phyloP scores from a whole-genome alignment of 805 yeast genomes.

The Sugiyamaella chiloensis region DNA sequence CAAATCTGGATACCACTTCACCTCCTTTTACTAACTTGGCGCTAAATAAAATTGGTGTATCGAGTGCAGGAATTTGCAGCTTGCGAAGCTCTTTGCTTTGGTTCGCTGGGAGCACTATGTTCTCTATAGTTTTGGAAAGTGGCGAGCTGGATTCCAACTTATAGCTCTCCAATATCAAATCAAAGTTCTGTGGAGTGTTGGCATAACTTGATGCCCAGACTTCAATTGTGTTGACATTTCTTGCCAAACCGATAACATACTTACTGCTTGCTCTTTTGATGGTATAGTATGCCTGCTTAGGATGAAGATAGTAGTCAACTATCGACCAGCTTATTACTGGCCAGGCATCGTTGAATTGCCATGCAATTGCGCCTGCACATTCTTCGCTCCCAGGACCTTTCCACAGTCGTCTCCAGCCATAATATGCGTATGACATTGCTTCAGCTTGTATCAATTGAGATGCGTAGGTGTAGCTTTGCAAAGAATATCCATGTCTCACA shows the following conservation, averaged over 20 bases:
- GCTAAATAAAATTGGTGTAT: neutral
- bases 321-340: slow-evolving; percentile 49
- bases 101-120: neutral
- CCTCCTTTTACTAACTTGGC: slow-evolving; percentile 18
- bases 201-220: slow-evolving; percentile 1
- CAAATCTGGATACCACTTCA: slow-evolving; percentile 31
- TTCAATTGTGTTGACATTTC: slow-evolving; percentile 34
- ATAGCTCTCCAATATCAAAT: neutral
- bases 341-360: slow-evolving; percentile 55
- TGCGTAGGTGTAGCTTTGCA: slow-evolving; percentile 44
- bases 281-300: slow-evolving; percentile 46
- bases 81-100: neutral
- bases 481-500: slow-evolving; percentile 26
- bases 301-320: slow-evolving; percentile 40
- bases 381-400: slow-evolving; percentile 33
- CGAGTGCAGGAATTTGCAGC: neutral
- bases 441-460: slow-evolving; percentile 53
- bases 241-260: slow-evolving; percentile 31
- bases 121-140: neutral
- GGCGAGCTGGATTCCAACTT: neutral
- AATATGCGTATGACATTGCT: slow-evolving; percentile 43
- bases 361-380: slow-evolving; percentile 46
- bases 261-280: slow-evolving; percentile 39
- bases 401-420: slow-evolving; percentile 47
- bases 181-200: neutral